Base-by-base conservation (phyloP, 176 grass and related monocot species). In the Oryza rufipogon region DNA sequence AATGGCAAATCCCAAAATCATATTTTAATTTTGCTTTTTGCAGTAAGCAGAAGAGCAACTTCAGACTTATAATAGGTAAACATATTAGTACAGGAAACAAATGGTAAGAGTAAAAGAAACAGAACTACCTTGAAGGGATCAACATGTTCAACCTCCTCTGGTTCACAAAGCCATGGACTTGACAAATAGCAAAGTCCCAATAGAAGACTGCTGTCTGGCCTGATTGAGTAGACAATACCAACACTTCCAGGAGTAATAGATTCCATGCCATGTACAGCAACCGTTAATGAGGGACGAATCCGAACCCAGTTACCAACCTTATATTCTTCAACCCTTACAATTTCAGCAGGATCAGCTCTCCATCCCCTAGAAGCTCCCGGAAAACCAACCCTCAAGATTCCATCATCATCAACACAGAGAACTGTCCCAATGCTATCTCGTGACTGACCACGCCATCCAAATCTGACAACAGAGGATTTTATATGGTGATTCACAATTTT, bases 271-370 rank as follows among this genome's bases (percentile, higher is more conserved):
- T 99, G 93, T 68, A 99, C 87, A 81, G 96, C 79, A 88, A 83
- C 81, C 7, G 89, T 96, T 78, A 99, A 80, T 51, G 91, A 79
- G 42, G 91, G 83, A 67, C 96, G 93, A 86, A 94, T 85, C 12
- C 96, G 85, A 67, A 99, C 96, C 96, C 96, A 99, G 41, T 92
- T 94, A 33, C 96, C 93, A 36, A 99, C 96, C 83, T 91, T 96
- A 83, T 96, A 99, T 83, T 99, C 96, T 83, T 99, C 96, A 74
- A 99, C 91, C 88, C 96, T 95, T 92, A 96, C 96, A 61, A 99
- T 93, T 88, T 99, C 93, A 89, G 93, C 83, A 92, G 97, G 97
- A 89, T 99, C 97, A 78, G 97, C 97, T 86, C 97, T 91, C 97
- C 97, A 99, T 81, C 97, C 97, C 84, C 97, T 99, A 77, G 97